Percentiles rank a stretch among this genome's conserved stretches.
Evolutionary conservation across 2,329 filamentous ascomycete species (phyloP).

Genomic region (Penicillium sp.): DNA sequence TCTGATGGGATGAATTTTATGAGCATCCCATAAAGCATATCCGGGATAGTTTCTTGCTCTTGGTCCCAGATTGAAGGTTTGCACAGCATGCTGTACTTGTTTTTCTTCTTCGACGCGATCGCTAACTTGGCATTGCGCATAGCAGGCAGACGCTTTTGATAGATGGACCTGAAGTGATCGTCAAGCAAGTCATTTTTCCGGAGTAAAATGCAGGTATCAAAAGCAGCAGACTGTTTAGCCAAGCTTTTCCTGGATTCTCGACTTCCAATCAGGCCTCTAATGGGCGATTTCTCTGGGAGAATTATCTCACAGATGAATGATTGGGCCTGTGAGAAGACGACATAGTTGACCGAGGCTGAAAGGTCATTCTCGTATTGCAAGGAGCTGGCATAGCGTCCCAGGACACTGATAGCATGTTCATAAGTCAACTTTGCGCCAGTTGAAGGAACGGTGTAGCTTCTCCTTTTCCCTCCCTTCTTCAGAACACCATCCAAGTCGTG

Average conservation of each 20-base stretch:
- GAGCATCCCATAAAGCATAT: conserved; percentile 56
- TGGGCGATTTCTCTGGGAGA: conserved; percentile 67
- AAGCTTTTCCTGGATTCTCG: conserved; percentile 64
- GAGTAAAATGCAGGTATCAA: conserved; percentile 69
- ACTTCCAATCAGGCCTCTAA: conserved; percentile 61
- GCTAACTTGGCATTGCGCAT: conserved; percentile 87
- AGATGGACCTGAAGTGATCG: conserved; percentile 66
- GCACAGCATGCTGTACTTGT: conserved; percentile 67
- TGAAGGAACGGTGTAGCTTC: conserved; percentile 55
- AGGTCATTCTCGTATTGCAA: conserved; percentile 52
- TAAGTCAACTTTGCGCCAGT: conserved; percentile 78
- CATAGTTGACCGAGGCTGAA: conserved; percentile 53
- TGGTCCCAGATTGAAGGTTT: conserved; percentile 71
- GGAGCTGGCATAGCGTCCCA: conserved; percentile 68
- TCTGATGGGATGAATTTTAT: conserved; percentile 55
- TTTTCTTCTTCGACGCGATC: conserved; percentile 69
- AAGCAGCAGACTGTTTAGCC: conserved; percentile 86
- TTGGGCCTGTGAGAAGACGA: conserved; percentile 52
- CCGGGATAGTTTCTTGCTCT: conserved; percentile 44
- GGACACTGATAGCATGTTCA: conserved; percentile 63
- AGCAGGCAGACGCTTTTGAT: conserved; percentile 63
- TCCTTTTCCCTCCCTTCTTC: conserved; percentile 48
- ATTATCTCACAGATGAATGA: conserved; percentile 72
- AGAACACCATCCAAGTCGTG: conserved; percentile 54
- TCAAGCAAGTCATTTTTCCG: conserved; percentile 64